phyloP scores from a whole-genome alignment of 768 basidiomycete genomes.

The Podaxis sp. region DNA sequence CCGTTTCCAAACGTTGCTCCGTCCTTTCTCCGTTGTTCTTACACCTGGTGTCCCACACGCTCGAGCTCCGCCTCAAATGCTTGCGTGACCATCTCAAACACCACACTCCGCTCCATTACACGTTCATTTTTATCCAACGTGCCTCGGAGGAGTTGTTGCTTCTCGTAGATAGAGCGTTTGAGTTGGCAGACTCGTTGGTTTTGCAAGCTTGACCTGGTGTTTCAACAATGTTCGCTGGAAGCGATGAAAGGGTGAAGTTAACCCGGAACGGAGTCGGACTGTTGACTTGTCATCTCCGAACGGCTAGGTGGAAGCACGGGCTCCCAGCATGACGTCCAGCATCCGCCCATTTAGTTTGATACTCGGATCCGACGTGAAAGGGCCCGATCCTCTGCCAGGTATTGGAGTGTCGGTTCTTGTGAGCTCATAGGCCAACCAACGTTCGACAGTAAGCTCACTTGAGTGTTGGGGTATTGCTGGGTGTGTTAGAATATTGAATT shows the following conservation, averaged over 20 bases:
- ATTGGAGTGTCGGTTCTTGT: background rate
- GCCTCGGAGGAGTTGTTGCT: background rate
- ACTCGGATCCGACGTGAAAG: background rate
- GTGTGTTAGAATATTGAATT: background rate
- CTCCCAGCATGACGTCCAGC: background rate
- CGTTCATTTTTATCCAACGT: background rate
- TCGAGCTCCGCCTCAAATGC: background rate
- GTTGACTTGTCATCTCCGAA: background rate
- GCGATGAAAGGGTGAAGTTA: background rate
- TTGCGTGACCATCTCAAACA: background rate
- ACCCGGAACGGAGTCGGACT: constrained; percentile 4
- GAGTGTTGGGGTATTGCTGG: background rate
- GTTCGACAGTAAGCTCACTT: background rate
- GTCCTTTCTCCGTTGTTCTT: background rate
- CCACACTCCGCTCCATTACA: background rate
- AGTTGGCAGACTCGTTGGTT: background rate
- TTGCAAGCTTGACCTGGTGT: background rate
- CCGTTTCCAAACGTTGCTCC: background rate
- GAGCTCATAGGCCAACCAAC: background rate
- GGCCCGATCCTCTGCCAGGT: constrained; percentile 7
- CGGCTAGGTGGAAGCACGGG: background rate
- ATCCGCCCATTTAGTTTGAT: constrained; percentile 9
- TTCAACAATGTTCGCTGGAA: background rate
- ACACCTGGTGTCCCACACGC: background rate
- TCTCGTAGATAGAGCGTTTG: background rate